phyloP scores from a whole-genome alignment of 106 monocot genomes.

The Dendrobium officinale region DNA sequence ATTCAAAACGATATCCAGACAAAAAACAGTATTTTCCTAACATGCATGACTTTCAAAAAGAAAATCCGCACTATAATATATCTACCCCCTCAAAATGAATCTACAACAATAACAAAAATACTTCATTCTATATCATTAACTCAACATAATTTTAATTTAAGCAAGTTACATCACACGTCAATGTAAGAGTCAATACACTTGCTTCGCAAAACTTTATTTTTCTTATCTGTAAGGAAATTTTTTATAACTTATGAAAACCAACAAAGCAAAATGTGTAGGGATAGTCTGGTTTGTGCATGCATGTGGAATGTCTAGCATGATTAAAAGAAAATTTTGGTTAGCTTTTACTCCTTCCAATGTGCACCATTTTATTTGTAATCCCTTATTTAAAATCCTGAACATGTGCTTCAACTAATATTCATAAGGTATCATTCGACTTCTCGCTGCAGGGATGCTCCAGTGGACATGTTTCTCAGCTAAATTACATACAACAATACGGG shows the following conservation, averaged over 20 bases:
- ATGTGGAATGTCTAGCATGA: not conserved
- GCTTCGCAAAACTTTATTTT: not conserved
- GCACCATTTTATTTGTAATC: not conserved
- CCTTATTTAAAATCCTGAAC: not conserved
- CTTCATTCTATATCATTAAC: not conserved
- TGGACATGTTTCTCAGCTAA: not conserved
- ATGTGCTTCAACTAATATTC: not conserved
- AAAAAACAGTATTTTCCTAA: not conserved
- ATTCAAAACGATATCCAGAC: not conserved
- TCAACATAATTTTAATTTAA: not conserved
- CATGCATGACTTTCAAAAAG: not conserved
- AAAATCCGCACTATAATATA: not conserved
- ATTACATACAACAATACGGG: not conserved
- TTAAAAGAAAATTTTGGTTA: not conserved
- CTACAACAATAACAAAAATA: not conserved
- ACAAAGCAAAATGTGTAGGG: not conserved
- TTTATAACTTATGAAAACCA: not conserved
- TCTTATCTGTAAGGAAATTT: not conserved
- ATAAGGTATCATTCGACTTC: not conserved
- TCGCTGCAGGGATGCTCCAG: not conserved
- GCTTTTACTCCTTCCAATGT: not conserved
- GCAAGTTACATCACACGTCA: not conserved
- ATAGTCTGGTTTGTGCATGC: not conserved
- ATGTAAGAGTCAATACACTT: not conserved
- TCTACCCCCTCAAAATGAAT: not conserved